Evolutionary conservation across 1,284 basidiomycete genomes (phyloP).

Genomic region (Volvariella volvacea): DNA sequence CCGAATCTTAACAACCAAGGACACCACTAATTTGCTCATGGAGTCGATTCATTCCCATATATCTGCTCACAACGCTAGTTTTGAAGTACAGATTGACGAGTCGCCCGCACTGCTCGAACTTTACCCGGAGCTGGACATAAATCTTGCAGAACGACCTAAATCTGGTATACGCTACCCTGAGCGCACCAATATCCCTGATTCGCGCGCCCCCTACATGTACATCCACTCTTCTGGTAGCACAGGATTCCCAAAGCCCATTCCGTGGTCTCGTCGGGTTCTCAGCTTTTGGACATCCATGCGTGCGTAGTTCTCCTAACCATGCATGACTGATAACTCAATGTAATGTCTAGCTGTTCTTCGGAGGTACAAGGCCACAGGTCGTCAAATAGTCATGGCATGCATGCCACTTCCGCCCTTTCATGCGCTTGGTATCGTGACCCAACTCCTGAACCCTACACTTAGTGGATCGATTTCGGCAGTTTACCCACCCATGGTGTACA

Average conservation of each 20-base stretch:
- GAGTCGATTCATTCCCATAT: slow-evolving; percentile 12
- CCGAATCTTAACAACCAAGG: slow-evolving; percentile 22
- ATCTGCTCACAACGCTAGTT: slow-evolving; percentile 4
- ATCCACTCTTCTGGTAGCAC: slow-evolving; percentile 33
- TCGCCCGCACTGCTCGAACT: slow-evolving; percentile 19
- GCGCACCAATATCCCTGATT: slow-evolving; percentile 9
- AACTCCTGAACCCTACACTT: slow-evolving; percentile 17
- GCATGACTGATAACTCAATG: background rate
- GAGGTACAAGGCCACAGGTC: too few relatives aligned
- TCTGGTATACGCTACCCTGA: slow-evolving; percentile 21
- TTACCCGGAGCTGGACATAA: slow-evolving; percentile 26
- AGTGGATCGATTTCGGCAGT: slow-evolving; percentile 13
- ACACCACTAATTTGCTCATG: slow-evolving; percentile 19
- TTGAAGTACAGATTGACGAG: slow-evolving; percentile 16
- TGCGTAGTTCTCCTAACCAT: background rate
- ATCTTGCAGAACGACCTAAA: slow-evolving; percentile 13
- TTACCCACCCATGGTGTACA: slow-evolving; percentile 19
- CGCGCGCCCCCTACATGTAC: background rate
- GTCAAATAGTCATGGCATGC: slow-evolving; percentile 1
- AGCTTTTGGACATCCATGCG: background rate
- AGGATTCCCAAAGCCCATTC: slow-evolving; percentile 29
- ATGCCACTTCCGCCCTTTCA: slow-evolving; percentile 25
- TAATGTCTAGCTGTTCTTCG: slow-evolving; percentile 13
- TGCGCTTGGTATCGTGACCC: slow-evolving; percentile 14
- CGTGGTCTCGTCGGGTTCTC: background rate